Conservation (phyloP, 2,329 filamentous ascomycete genomes). For the Aschersonia sp. region DNA sequence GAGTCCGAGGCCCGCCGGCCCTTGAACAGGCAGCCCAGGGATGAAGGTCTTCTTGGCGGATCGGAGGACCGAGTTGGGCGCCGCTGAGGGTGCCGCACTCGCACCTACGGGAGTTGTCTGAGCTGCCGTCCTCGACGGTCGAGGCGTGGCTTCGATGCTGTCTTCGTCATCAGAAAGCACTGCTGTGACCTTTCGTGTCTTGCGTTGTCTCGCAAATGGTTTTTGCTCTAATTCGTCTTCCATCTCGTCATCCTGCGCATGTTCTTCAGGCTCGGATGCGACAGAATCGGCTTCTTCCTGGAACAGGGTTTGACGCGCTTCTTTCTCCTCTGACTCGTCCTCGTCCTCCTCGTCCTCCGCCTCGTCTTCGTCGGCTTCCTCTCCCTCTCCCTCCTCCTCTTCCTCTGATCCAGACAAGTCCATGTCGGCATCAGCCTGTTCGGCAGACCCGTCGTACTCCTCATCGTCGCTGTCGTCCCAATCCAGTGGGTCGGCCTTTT, state of each 20-base stretch:
- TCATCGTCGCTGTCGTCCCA: slow-evolving; percentile 45
- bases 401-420: slow-evolving; percentile 32
- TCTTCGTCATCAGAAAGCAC: slow-evolving; percentile 48
- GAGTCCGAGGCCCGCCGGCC: slow-evolving; percentile 53
- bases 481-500: slow-evolving; percentile 30
- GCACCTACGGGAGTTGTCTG: slow-evolving; percentile 26
- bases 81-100: slow-evolving; percentile 33
- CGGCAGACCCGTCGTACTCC: slow-evolving; percentile 26
- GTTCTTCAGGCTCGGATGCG: slow-evolving; percentile 9
- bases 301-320: slow-evolving; percentile 16
- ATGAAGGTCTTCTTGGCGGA: slow-evolving; percentile 57
- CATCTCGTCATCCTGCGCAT: slow-evolving; percentile 12
- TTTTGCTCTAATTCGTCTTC: slow-evolving; percentile 22
- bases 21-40: slow-evolving; percentile 47
- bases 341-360: slow-evolving; percentile 17
- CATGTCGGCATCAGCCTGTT: slow-evolving; percentile 22
- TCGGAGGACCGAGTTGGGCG: slow-evolving; percentile 49
- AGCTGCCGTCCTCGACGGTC: slow-evolving; percentile 21
- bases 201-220: slow-evolving; percentile 27
- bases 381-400: slow-evolving; percentile 11
- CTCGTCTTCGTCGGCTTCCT: slow-evolving; percentile 18
- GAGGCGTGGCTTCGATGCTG: slow-evolving; percentile 31
- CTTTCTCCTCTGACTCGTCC: slow-evolving; percentile 18
- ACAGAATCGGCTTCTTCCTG: slow-evolving; percentile 25
- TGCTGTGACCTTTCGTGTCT: slow-evolving; percentile 32